These are phyloP conservation scores for Physcomitrium patens DNA, from an alignment of 225 moss, liverwort and hornwort species.

Conservation along the genomic window DNA sequence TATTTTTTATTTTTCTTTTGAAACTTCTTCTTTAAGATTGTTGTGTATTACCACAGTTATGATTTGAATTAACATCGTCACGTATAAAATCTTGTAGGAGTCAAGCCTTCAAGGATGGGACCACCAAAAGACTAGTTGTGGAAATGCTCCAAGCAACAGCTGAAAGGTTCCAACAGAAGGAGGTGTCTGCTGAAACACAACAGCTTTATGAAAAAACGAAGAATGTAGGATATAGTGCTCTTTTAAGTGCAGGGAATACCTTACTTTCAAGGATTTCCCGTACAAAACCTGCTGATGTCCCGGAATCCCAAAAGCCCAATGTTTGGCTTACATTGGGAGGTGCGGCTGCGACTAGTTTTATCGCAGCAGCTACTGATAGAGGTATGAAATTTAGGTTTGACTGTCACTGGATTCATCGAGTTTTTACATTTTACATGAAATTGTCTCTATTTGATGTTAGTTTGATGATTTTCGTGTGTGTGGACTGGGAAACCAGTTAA, in stretches of 20 bases:
- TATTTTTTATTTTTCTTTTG: neutral
- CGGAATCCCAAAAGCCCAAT: slow-evolving; percentile 42
- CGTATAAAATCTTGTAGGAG: slow-evolving; percentile 51
- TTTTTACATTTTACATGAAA: neutral
- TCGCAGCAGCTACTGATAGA: slow-evolving; percentile 51
- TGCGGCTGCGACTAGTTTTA: slow-evolving; percentile 50
- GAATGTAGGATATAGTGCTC: slow-evolving; percentile 52
- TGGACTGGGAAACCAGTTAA: slow-evolving; percentile 38
- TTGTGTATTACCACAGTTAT: neutral
- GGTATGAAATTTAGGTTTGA: slow-evolving; percentile 29
- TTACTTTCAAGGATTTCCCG: slow-evolving; percentile 45
- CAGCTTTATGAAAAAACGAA: slow-evolving; percentile 54
- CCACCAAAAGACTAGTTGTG: slow-evolving; percentile 55
- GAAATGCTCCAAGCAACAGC: slow-evolving; percentile 64
- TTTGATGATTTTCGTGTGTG: slow-evolving; percentile 18
- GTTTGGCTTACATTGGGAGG: slow-evolving; percentile 52
- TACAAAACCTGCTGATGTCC: slow-evolving; percentile 31
- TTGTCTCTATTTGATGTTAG: neutral
- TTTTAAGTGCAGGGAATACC: slow-evolving; percentile 43
- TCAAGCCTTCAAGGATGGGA: slow-evolving; percentile 80
- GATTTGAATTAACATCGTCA: slow-evolving; percentile 2
- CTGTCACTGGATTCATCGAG: slow-evolving; percentile 6
- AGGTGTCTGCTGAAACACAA: slow-evolving; percentile 56
- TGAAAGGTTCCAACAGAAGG: slow-evolving; percentile 51
- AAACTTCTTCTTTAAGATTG: neutral